phyloP scores from a whole-genome alignment of 2,329 filamentous ascomycete genomes.

The Penicillium expansum region DNA sequence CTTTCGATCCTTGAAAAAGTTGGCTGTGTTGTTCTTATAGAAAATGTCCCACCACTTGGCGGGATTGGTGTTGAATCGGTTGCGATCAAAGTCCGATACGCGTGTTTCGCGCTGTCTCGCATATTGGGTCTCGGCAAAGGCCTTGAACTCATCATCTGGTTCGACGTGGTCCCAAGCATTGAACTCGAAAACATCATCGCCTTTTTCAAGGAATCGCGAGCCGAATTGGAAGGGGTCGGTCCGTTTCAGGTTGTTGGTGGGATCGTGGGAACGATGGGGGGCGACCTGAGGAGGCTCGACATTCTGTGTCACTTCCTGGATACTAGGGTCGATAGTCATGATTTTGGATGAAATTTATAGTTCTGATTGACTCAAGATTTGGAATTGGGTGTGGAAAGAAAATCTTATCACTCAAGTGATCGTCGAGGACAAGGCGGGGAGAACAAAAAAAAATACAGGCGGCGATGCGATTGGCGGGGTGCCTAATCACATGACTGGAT shows the following conservation, averaged over 20 bases:
- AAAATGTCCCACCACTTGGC: constrained; percentile 98
- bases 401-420: constrained; percentile 7
- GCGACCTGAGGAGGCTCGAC: constrained; percentile 50
- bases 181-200: constrained; percentile 91
- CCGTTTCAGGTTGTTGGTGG: constrained; percentile 75
- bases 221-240: constrained; percentile 95
- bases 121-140: constrained; percentile 82
- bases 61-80: constrained; percentile 82
- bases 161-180: constrained; percentile 99
- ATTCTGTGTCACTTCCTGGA: constrained; percentile 38
- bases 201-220: constrained; percentile 76
- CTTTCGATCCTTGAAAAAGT: constrained; percentile 98
- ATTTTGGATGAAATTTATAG: neutral
- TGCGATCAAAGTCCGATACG: constrained; percentile 89
- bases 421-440: constrained; percentile 4
- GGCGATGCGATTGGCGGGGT: constrained; percentile 5
- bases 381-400: neutral
- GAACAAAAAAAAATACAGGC: constrained; percentile 13
- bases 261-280: constrained; percentile 65
- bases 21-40: constrained; percentile 94
- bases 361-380: neutral
- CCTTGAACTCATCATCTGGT: constrained; percentile 82
- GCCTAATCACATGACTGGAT: neutral
- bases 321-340: constrained; percentile 15
- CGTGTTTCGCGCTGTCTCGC: constrained; percentile 79